Evolutionary conservation across 306 rosid species (phyloP), one percentile per base, ranked within the genome.

Genomic region (Rosa chinensis): DNA sequence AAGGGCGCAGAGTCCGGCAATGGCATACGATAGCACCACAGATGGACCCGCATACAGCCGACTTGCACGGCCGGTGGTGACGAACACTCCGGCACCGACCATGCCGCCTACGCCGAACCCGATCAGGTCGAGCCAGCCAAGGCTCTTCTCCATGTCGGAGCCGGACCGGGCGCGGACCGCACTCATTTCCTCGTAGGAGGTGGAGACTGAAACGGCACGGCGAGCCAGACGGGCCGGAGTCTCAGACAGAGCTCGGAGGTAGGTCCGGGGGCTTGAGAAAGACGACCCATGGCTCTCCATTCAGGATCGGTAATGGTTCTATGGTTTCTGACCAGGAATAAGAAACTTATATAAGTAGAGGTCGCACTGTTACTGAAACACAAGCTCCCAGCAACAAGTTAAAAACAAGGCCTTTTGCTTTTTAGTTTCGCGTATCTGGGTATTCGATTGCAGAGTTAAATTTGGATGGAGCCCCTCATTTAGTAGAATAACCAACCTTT

Each of bases 1-100:
- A 18, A 94, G 95, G 28, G 99, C 94, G 16, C 97, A 94, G 87
- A 94, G 74, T 9, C 99, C 97, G 47, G 99, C 97, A 91, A 94
- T 92, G 97, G 97, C 95, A 87, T 91, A 94, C 23, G 99, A 94
- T 7, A 94, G 10, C 3, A 94, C 79, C 39, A 94, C 80, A 40
- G 97, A 86, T 0, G 99, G 99, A 3, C 99, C 99, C 4, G 95
- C 95, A 40, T 18, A 77, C 8, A 37, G 78, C 25, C 61, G 87
- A 68, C 84, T 74, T n/a, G 97, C 97, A 39, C 73, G 73, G 45
- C 99, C 97, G 73, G 97, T 88, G 79, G 99, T 94, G 83, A 94
- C 86, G 59, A 94, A 94, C 0, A 94, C 93, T 4, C 97, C 97
- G 76, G 99, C 95, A 53, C 99, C 97, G 79, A 94, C 91, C 99